Evolutionary conservation across 116 monocot genomes (phyloP), one percentile per base, ranked within the genome.

Genomic region (Zostera marina): DNA sequence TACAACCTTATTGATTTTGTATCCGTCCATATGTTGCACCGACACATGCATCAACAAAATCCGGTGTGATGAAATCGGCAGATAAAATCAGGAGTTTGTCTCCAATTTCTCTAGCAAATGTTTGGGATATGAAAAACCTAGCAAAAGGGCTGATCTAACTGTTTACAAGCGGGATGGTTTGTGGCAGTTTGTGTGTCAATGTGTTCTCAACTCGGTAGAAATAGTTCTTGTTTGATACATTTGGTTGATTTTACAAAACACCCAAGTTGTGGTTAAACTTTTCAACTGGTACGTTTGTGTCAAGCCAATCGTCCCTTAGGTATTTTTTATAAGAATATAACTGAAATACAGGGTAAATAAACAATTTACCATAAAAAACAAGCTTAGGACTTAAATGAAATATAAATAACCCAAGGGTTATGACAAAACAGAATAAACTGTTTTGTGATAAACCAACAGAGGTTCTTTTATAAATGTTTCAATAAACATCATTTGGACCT

Each of bases 151-250:
- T 73, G 44, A 87, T 76, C 63, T 76, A 52, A 7, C 13, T 13
- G 15, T 75, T 82, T 25, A 81, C 82, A 49, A 73, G 82, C 63
- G 53, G 11, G 16, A 87, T 79, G 2, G 79, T 64, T 66, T 82
- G 70, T 25, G 82, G 87, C n/a, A n/a, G n/a, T n/a, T n/a, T n/a
- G n/a, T n/a, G 26, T 40, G 79, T 87, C 11, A 69, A 72, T 32
- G 87, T 82, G 70, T 87, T 87, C 76, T 81, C 87, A 22, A 87
- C 76, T 43, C 82, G 53, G 71, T 81, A 87, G 53, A 87, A 78
- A 62, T 70, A 78, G 54, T 67, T 81, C 53, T 76, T 64, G 20
- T n/a, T 41, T 16, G 59, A 12, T 16, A 49, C 73, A 5, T 78
- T 71, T 20, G 62, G 49, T 58, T 78, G 78, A 62, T 78, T 42